These are phyloP conservation scores for Mycoemilia scoparia DNA, from an alignment of 192 early-diverging fungal species.

Conservation along the genomic window DNA sequence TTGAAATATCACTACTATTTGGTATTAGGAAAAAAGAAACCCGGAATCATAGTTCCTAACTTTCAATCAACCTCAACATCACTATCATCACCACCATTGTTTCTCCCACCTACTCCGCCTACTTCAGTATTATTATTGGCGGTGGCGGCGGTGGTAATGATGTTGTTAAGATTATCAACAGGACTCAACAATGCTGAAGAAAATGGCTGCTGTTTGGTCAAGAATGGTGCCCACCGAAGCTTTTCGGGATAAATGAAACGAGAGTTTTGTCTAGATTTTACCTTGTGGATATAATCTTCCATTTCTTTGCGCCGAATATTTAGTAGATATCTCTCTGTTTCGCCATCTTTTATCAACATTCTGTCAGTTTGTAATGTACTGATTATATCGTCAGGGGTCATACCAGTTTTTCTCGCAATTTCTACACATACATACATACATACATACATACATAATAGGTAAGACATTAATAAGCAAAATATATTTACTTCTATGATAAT, in stretches of 20 bases:
- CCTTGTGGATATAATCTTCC: slow-evolving; percentile 23
- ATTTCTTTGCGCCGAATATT: slow-evolving; percentile 27
- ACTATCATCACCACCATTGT: slow-evolving; percentile 1
- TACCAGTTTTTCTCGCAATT: slow-evolving; percentile 46
- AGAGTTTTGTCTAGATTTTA: slow-evolving; percentile 31
- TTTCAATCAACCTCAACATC: too few relatives aligned
- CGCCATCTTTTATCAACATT: slow-evolving; percentile 12
- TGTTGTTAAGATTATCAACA: too few relatives aligned
- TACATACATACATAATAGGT: neutral
- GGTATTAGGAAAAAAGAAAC: neutral
- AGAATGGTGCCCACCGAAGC: slow-evolving; percentile 51
- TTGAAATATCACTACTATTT: neutral
- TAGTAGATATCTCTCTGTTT: slow-evolving; percentile 15
- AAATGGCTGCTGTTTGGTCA: slow-evolving; percentile 19
- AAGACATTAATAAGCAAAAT: slow-evolving; percentile 3
- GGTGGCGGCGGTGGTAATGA: too few relatives aligned
- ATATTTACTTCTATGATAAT: slow-evolving; percentile 9
- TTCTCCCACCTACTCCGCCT: neutral
- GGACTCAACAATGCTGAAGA: too few relatives aligned
- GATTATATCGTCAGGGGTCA: slow-evolving; percentile 68
- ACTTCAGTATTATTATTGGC: too few relatives aligned
- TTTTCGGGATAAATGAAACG: slow-evolving; percentile 34
- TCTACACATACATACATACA: slow-evolving; percentile 5
- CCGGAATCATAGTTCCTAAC: neutral
- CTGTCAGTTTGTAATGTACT: slow-evolving; percentile 44